Evolutionary conservation across 805 yeast genomes (phyloP).

Genomic region (Kazachstania viticola): DNA sequence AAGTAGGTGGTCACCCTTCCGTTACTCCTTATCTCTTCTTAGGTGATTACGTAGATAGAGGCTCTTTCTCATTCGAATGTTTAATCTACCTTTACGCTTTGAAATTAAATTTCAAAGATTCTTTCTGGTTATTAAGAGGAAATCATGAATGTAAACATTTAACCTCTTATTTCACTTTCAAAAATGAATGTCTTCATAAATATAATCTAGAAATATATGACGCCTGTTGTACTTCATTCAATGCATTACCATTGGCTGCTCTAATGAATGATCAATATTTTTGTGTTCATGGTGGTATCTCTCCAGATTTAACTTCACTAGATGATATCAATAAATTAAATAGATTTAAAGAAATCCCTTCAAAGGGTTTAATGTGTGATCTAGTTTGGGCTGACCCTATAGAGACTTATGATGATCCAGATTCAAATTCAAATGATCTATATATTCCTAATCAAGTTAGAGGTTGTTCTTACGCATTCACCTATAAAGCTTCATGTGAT

Average conservation of each 20-base stretch:
- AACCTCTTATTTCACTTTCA: conserved; percentile 89
- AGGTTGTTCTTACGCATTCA: conserved; percentile 87
- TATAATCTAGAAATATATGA: conserved; percentile 57
- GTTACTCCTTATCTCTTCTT: conserved; percentile 69
- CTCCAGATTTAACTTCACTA: conserved; percentile 66
- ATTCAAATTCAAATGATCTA: conserved; percentile 10
- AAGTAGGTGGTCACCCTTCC: conserved; percentile 83
- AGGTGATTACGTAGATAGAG: conserved; percentile 95
- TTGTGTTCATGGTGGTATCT: conserved; percentile 93
- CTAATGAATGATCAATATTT: conserved; percentile 87
- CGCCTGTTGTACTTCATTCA: conserved; percentile 66
- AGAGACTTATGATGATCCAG: conserved; percentile 62
- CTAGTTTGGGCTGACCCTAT: conserved; percentile 92
- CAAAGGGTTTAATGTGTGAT: conserved; percentile 89
- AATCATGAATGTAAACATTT: conserved; percentile 92
- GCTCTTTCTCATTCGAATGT: conserved; percentile 79
- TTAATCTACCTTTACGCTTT: conserved; percentile 64
- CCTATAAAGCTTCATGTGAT: conserved; percentile 70
- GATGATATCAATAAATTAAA: conserved; percentile 59
- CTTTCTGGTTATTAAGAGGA: conserved; percentile 78
- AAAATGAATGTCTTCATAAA: conserved; percentile 80
- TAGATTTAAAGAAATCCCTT: conserved; percentile 87
- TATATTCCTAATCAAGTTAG: conserved; percentile 63
- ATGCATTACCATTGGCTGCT: conserved; percentile 84
- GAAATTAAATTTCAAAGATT: conserved; percentile 62